Evolutionary conservation across 257 asterid genomes (phyloP), one percentile per base, ranked within the genome.

Genomic region (Linderniella brevidens): DNA sequence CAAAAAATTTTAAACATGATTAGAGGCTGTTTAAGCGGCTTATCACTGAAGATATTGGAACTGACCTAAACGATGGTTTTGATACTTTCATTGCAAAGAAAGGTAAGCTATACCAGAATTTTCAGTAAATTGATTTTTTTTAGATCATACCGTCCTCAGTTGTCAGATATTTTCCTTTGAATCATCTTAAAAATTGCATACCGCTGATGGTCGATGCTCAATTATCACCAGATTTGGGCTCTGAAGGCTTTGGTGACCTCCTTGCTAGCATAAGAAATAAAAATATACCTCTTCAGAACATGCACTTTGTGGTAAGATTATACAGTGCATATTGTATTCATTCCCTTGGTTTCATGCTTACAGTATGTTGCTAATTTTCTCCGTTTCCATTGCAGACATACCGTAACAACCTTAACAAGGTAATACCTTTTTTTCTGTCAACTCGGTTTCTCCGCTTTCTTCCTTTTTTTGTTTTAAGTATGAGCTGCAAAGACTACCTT

Each of bases 341-440:
- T 46, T 9, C 35, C 8, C 51, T 29, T 7, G 4, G 40, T 48
- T 49, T 51, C 51, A 44, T 53, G 64, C 54, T 60, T 20, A 62
- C 48, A 49, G 19, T 56, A 35, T 20, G 35, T 49, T 13, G 19
- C 42, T 35, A 1, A 64, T 69, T 67, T 53, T 37, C 45, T 46
- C 19, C 50, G 37, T 39, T 63, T 61, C 53, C 48, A 32, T 69
- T 66, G 68, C 95, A 88, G 98, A 88, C 98, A 0, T 88, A 61
- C 52, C 95, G 98, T 40, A 88, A 88, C 92, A 88, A 88, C 85
- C 92, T 88, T 43, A 88, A 84, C 62, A 88, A 88, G 98, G 95
- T 84, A 70, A 62, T 38, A 16, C 13, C 32, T 56, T 42, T 64
- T 58, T 58, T 37, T 58, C 53, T 35, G 38, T 48, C 40, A 49